Evolutionary conservation across 1,284 basidiomycete species (phyloP), one percentile per base, ranked within the genome.

Genomic region (Thecaphora thlaspeos): DNA sequence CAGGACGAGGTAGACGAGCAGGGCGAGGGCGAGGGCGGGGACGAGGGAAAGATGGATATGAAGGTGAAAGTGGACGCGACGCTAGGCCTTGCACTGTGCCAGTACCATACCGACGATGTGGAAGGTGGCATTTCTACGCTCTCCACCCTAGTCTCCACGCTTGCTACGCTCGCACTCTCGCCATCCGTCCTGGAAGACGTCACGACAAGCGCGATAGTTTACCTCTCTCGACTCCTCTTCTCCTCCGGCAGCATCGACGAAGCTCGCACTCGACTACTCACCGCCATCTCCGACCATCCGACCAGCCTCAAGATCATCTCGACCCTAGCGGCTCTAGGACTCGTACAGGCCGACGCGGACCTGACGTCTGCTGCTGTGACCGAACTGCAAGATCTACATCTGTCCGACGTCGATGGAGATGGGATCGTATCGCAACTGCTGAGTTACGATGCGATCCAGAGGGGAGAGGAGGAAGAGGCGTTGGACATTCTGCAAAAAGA

Each of bases 361-460:
- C 82, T 95, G 18, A 83, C 93, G 15, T 90, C 94, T 71, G 92
- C 92, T 0, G 88, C 91, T 0, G 80, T 93, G 10, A 86, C 88
- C 0, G 92, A 95, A 74, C 84, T 94, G 17, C 48, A 62, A 14
- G 32, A 14, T 11, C 7, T 7, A 28, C 7, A 5, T 11, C 5
- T 28, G 7, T 5, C 11, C 26, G 30, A 17, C 17, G 17, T 21
- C n/a, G 45, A 46, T 19, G 22, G 17, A 10, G 41, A 41, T n/a
- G 23, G 41, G n/a, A 24, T 23, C 41, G 23, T 48, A 22, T 30
- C 41, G n/a, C 28, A 23, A 14, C 40, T 48, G 23, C n/a, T 34
- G 15, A 7, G 40, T 3, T 32, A 42, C 17, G 24, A 18, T 8
- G 17, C 17, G 21, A 18, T 41, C 12, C 17, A 19, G 14, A 12